A percentile compares a stretch with the other conserved stretches of the same genome.
Evolutionary conservation across 2,329 filamentous ascomycete genomes (phyloP).

Genomic region (Nannizzia gypsea): DNA sequence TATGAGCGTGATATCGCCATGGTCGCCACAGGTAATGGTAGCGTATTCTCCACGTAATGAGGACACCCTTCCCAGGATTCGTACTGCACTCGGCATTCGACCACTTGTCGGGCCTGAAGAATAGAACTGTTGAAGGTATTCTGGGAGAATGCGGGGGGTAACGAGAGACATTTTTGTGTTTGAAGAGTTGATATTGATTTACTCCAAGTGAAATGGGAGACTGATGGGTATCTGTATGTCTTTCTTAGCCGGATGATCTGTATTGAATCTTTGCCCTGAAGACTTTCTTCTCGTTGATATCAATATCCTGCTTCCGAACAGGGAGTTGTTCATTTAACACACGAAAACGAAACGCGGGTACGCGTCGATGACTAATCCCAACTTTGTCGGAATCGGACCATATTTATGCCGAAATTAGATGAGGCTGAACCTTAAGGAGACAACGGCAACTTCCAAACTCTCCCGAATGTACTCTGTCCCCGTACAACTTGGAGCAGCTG

Average conservation of each 20-base stretch:
- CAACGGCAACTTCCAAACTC: too few species aligned
- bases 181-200: neutral
- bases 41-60: slow-evolving; percentile 72
- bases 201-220: neutral
- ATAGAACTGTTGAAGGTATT: slow-evolving; percentile 66
- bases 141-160: slow-evolving; percentile 71
- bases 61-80: slow-evolving; percentile 72
- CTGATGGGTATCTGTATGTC: too few species aligned
- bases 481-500: neutral
- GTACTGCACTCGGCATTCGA: slow-evolving; percentile 53
- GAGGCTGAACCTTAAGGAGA: neutral
- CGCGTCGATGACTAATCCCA: neutral
- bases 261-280: neutral
- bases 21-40: slow-evolving; percentile 56
- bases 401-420: neutral
- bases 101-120: slow-evolving; percentile 31
- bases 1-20: slow-evolving; percentile 60
- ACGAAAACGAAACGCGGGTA: neutral
- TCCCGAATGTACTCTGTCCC: too few species aligned
- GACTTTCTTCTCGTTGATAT: neutral
- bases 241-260: too few species aligned
- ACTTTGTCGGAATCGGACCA: neutral
- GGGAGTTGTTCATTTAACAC: too few species aligned
- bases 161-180: slow-evolving; percentile 53
- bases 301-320: neutral